Evolutionary conservation across 257 asterid genomes (phyloP).

Genomic region (Forsythia viridissima): DNA sequence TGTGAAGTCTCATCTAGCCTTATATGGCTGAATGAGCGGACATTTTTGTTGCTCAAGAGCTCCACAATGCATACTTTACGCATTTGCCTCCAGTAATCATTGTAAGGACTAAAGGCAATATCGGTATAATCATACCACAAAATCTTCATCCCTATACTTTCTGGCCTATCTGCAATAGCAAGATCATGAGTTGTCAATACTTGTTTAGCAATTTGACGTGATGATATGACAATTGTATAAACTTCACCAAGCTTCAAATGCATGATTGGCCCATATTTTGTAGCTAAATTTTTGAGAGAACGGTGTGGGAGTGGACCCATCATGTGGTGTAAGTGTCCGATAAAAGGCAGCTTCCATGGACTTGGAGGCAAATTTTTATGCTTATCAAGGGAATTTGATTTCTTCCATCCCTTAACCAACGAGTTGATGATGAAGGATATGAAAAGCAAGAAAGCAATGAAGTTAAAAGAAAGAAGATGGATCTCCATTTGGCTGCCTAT

Average conservation of each 20-base stretch:
- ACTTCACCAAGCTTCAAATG: constrained; percentile 12
- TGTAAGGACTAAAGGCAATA: neutral
- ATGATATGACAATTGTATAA: constrained; percentile 13
- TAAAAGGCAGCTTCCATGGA: neutral
- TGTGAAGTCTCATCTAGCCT: constrained; percentile 12
- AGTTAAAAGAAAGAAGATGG: neutral
- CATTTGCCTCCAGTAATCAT: neutral
- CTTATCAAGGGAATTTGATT: neutral
- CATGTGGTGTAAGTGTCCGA: constrained; percentile 21
- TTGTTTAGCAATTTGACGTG: constrained; percentile 15
- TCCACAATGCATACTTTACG: constrained; percentile 19
- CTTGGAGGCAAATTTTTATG: neutral
- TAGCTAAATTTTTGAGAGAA: neutral
- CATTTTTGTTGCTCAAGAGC: neutral
- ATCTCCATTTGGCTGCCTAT: neutral
- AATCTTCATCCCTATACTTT: constrained; percentile 1
- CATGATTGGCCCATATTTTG: neutral
- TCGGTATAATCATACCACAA: neutral
- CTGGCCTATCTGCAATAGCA: neutral
- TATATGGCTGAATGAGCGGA: constrained; percentile 15
- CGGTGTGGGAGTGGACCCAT: constrained; percentile 13
- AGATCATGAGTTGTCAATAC: constrained; percentile 6
- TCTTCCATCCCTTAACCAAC: neutral
- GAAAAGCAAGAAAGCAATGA: neutral
- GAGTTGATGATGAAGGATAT: no score